Evolutionary conservation across 1,284 basidiomycete genomes (phyloP).

Genomic region (Naganishia sp.): DNA sequence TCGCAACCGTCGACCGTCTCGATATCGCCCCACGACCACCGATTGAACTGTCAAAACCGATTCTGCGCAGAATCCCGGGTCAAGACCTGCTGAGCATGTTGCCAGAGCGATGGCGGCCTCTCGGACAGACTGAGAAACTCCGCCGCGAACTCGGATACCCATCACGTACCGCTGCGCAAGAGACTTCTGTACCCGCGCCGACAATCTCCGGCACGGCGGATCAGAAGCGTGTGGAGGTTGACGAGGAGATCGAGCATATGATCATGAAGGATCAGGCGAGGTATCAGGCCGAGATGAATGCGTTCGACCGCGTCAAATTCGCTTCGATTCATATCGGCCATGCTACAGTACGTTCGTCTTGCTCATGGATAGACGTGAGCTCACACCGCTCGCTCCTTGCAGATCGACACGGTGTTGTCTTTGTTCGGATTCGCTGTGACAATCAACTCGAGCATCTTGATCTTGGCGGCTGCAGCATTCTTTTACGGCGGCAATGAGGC

Average conservation of each 20-base stretch:
- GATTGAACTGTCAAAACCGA: constrained; percentile 1
- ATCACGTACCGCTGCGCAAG: not conserved
- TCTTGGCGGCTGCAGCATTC: constrained; percentile 67
- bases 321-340: constrained; percentile 76
- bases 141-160: not conserved
- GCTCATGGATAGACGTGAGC: not conserved
- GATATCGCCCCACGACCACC: constrained; percentile 34
- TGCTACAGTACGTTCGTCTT: constrained; percentile 59
- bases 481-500: constrained; percentile 60
- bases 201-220: not conserved
- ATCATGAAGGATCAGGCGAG: constrained; percentile 22
- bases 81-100: constrained; percentile 3
- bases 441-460: constrained; percentile 75
- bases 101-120: constrained; percentile 4
- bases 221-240: not conserved
- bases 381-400: not conserved
- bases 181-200: not conserved
- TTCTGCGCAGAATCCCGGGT: constrained; percentile 30
- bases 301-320: constrained; percentile 64
- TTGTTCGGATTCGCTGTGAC: constrained; percentile 79
- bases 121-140: not conserved
- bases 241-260: constrained; percentile 26
- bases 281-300: constrained; percentile 64
- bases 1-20: constrained; percentile 75
- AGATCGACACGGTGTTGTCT: constrained; percentile 53